Base-by-base conservation (phyloP, 2,329 filamentous ascomycete genomes). In the Verticillium alfalfae region DNA sequence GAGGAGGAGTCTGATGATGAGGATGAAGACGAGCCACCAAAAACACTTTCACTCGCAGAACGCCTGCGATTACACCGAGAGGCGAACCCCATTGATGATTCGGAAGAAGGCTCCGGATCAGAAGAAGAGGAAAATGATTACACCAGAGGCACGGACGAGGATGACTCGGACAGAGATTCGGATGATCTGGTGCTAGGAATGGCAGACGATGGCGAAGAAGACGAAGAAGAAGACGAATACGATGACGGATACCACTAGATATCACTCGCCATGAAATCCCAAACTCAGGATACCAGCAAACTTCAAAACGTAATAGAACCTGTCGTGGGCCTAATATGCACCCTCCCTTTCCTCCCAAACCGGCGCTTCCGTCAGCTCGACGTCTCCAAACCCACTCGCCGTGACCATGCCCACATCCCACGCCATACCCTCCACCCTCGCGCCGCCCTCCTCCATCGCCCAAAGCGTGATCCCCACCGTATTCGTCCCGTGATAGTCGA, bases 401-500 rank as follows among this genome's bases (percentile, higher is more conserved):
- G 84, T 73, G 31, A 81, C 70, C 38, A 73, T 79, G 58, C 77
- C 76, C 38, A 78, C 69, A 26, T 63, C 59, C 64, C 62, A 66
- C 8, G 59, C 56, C 56, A 66, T 36, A 2, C 61, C 62, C 34
- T 59, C 37, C 8, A 91, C 67, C 67, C 81, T 85, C 0, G 83
- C 87, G 7, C 85, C 87, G 2, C 71, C 73, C 1, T 74, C 72
- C 49, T 88, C 84, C 60, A 88, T 76, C 0, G 86, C 84, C 90
- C 90, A 93, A 16, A 94, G 70, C 31, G 82, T 85, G 5, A 94
- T 67, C 0, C 83, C 88, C 6, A 93, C 68, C 72, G 84, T 90
- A 67, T 94, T 94, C 37, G 79, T 81, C 0, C 90, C 90, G 5
- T 80, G 78, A 71, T 92, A 90, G 69, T 93, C 83, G 58, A 92